A percentile compares a stretch with the other conserved stretches of the same genome.
Evolutionary conservation across 176 grass and related monocot species (phyloP).

Genomic region (Carex cristatella): DNA sequence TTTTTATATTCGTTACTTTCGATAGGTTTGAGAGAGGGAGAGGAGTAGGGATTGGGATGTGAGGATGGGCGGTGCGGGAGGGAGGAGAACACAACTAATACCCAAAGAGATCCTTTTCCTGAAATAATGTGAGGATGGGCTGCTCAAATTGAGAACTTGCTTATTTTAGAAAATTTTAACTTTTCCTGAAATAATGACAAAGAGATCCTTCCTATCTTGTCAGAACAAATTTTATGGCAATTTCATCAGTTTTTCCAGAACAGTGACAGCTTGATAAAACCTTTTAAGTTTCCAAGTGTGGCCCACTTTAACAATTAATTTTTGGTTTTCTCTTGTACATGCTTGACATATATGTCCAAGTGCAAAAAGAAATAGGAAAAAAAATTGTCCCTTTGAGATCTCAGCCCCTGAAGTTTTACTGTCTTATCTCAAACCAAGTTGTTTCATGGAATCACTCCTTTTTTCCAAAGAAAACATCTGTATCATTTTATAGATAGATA

Average conservation of each 20-base stretch:
- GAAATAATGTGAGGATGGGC: no score
- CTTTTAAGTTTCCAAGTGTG: neutral
- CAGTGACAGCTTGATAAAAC: neutral
- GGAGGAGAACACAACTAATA: neutral
- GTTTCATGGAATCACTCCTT: neutral
- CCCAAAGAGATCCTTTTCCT: neutral
- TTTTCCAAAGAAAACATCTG: neutral
- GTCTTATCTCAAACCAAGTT: neutral
- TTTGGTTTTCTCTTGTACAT: conserved; percentile 6
- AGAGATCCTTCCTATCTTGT: neutral
- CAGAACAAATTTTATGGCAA: neutral
- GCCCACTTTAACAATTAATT: neutral
- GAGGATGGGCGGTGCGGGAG: neutral
- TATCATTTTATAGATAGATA: neutral
- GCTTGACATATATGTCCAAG: conserved; percentile 5
- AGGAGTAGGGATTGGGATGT: neutral
- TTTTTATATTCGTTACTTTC: neutral
- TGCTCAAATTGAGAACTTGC: neutral
- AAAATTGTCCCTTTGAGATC: neutral
- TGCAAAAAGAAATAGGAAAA: neutral
- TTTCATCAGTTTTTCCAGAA: neutral
- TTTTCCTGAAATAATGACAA: neutral
- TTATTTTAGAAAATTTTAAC: neutral
- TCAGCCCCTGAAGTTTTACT: neutral
- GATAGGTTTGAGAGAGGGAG: neutral